Conservation (phyloP, 2,329 filamentous ascomycete genomes). For the Fusarium siculi region DNA sequence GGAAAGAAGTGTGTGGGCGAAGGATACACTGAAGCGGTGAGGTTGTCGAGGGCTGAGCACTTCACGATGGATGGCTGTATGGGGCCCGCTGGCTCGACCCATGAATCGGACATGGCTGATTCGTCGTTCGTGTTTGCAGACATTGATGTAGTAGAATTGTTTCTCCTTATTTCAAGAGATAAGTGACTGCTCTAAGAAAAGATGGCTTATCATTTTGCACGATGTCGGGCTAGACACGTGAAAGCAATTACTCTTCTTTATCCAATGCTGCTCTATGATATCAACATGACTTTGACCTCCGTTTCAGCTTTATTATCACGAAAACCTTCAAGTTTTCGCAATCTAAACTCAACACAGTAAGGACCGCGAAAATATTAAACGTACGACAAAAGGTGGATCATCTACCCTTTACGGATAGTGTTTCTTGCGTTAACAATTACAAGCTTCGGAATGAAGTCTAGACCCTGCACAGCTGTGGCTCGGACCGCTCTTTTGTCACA, state of each 20-base stretch:
- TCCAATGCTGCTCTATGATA: not conserved
- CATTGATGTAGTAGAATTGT: not conserved
- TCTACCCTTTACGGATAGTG: not conserved
- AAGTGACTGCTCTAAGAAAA: not conserved
- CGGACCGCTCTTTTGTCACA: not conserved
- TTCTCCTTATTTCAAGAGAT: not conserved
- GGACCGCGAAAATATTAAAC: not conserved
- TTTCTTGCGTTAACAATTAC: not conserved
- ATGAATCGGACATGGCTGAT: not conserved
- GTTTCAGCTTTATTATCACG: not conserved
- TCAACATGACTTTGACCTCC: not conserved
- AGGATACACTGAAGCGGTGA: conserved; percentile 17
- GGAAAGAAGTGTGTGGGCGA: conserved; percentile 15
- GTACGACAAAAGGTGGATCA: not conserved
- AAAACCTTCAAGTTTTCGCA: not conserved
- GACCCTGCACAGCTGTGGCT: not conserved
- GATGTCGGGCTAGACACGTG: not conserved
- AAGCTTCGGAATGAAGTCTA: not conserved
- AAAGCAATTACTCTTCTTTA: not conserved
- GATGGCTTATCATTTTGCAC: not conserved
- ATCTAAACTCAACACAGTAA: not conserved
- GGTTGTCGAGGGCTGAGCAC: conserved; percentile 12
- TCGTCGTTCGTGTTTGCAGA: not conserved
- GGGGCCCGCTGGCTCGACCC: conserved; percentile 6
- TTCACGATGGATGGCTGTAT: not conserved